Base-by-base conservation (phyloP, 768 basidiomycete genomes). In the Cyclocybe aegerita region DNA sequence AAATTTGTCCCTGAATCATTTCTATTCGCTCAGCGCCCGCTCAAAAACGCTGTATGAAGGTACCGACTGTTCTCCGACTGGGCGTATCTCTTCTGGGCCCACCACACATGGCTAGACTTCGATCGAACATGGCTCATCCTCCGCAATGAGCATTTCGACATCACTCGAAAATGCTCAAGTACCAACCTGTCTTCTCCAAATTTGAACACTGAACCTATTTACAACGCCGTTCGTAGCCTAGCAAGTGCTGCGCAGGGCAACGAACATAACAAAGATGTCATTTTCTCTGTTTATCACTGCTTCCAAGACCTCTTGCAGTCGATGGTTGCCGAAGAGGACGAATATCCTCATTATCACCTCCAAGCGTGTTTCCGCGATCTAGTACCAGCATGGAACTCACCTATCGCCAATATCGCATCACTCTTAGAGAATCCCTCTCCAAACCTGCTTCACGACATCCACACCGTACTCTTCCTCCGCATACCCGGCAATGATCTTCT, bases 81-180 rank as follows among this genome's bases (percentile, higher is more conserved):
- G 2, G 55, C 55, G n/a, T 56, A 53, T 39, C 52, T 56, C 7
- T 56, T 56, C 33, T 53, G 55, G 55, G 55, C 44, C 7, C 51
- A 50, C 11, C 42, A 34, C 12, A 43, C 44, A 11, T 58, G 56
- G 56, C 36, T 52, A 12, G 56, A 54, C 30, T 58, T 58, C 40
- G 56, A 58, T 39, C 49, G 56, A 2, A 58, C 56, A 14, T 58
- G 53, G 47, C 46, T 58, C 7, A 52, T 58, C 7, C 47, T 58
- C 7, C 49, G 56, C n/a, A 58, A 58, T 31, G 56, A 58, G 35
- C 53, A 54, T 32, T 51, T 58, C 7, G 56, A 58, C 16, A 54
- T 54, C 17, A 58, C 56, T 1, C 53, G 53, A n/a, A 17, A 7
- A n/a, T 46, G 49, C 17, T 16, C 30, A 0, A 30, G 33, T 6